Conservation (phyloP, 768 basidiomycete genomes). For the Nidularia sp. region DNA sequence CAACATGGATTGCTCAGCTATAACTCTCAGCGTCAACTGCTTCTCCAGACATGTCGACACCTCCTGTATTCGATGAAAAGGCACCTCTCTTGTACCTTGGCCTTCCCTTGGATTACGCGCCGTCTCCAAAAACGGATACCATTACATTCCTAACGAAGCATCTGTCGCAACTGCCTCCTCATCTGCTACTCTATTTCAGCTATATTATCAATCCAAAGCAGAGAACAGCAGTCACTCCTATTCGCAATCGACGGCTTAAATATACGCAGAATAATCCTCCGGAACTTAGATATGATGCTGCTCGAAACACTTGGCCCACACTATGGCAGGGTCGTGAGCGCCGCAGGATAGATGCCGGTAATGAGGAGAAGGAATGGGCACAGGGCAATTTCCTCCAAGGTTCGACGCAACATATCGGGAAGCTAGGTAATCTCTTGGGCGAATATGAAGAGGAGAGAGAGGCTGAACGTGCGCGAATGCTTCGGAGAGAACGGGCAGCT, state of each 20-base stretch:
- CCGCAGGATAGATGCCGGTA: conserved; percentile 44
- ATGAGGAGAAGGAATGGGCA: conserved; percentile 72
- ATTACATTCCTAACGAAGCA: conserved; percentile 61
- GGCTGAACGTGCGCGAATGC: conserved; percentile 50
- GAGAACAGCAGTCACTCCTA: conserved; percentile 55
- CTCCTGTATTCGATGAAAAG: conserved; percentile 24
- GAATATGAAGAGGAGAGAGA: conserved; percentile 79
- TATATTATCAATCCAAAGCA: conserved; percentile 55
- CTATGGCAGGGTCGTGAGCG: conserved; percentile 61
- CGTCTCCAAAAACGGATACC: conserved; percentile 54
- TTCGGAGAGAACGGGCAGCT: conserved; percentile 32
- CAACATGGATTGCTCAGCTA: background rate
- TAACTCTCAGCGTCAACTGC: background rate
- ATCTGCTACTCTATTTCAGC: conserved; percentile 47
- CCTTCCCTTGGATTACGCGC: conserved; percentile 53
- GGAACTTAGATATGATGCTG: conserved; percentile 50
- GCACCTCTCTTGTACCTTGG: conserved; percentile 45
- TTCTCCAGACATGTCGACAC: background rate
- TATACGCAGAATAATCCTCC: conserved; percentile 53
- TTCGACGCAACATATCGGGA: conserved; percentile 57
- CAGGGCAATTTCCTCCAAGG: conserved; percentile 57
- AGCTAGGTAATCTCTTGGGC: conserved; percentile 60
- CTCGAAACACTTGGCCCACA: conserved; percentile 57
- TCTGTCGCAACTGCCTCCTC: conserved; percentile 61
- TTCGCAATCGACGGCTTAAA: conserved; percentile 71